Base-by-base conservation (phyloP, 805 yeast genomes). In the Blastobotrys attinorum region DNA sequence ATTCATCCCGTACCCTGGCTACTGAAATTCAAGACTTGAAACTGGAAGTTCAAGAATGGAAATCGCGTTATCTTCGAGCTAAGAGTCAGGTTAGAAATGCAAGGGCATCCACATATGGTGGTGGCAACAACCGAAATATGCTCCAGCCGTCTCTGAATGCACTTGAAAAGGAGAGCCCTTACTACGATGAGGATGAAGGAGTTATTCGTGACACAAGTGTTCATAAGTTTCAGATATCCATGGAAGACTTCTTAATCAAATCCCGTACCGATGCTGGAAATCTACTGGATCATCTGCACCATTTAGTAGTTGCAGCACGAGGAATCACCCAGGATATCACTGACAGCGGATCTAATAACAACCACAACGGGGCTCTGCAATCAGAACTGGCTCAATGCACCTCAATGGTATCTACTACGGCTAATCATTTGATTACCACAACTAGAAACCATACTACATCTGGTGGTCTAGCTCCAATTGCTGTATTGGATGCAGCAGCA, bases 401-500 rank as follows among this genome's bases (percentile, higher is more conserved):
- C 46, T 40, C 62, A 49, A 56, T 76, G 20, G 69, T 84, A 3
- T 75, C 81, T 44, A 81, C 82, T 37, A 72, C 90, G 0, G 73
- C 83, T 20, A 77, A 88, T 15, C 87, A 83, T 61, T 75, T 80
- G 0, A 76, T 90, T 34, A 79, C 95, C 3, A 72, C 87, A 1
- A 75, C 89, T 1, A 72, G 96, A 55, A 85, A 86, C 57, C 83
- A 69, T 60, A 76, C 83, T 0, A 65, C 79, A 8, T 81, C 83
- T 52, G 67, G 73, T 3, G 70, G 72, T n/a, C 56, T 84, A 2
- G 63, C 86, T 44, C 96, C 96, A 0, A 73, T 71, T 42, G 64
- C 82, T 17, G 73, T 87, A 2, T 72, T 88, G 16, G 82, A 86
- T 61, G 75, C 87, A 18, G 81, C 97, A 0, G 65, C 85, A 7